Evolutionary conservation across 192 early-diverging fungal genomes (phyloP).

Genomic region (Backusella mclennaniae): DNA sequence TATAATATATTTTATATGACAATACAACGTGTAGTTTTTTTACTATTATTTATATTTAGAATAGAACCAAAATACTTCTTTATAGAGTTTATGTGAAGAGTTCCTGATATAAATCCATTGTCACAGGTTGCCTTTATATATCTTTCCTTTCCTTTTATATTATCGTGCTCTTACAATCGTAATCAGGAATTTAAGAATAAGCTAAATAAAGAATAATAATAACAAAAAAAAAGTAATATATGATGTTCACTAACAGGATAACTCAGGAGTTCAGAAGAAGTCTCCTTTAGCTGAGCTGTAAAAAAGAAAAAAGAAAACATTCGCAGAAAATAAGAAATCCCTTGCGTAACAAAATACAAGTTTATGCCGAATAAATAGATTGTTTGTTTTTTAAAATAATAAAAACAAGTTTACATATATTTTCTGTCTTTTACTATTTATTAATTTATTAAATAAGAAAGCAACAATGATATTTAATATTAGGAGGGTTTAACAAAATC

Average conservation of each 20-base stretch:
- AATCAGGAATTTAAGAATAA: neutral
- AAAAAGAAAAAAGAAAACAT: neutral
- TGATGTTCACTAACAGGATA: neutral
- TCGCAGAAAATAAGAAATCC: neutral
- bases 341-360: neutral
- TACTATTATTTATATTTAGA: neutral
- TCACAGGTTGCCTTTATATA: neutral
- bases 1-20: neutral
- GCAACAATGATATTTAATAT: neutral
- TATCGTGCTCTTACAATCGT: neutral
- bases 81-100: neutral
- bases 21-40: neutral
- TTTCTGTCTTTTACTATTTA: neutral
- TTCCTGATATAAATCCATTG: neutral
- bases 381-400: neutral
- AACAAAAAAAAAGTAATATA: neutral
- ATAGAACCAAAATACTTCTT: neutral
- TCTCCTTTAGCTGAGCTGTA: neutral
- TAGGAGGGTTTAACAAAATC: conserved; percentile 9
- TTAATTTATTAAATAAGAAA: neutral
- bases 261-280: neutral
- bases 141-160: neutral
- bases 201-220: neutral
- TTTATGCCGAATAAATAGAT: neutral
- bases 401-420: neutral